These are phyloP conservation scores for Mrakia frigida DNA, from an alignment of 768 basidiomycete genomes.

Conservation along the genomic window DNA sequence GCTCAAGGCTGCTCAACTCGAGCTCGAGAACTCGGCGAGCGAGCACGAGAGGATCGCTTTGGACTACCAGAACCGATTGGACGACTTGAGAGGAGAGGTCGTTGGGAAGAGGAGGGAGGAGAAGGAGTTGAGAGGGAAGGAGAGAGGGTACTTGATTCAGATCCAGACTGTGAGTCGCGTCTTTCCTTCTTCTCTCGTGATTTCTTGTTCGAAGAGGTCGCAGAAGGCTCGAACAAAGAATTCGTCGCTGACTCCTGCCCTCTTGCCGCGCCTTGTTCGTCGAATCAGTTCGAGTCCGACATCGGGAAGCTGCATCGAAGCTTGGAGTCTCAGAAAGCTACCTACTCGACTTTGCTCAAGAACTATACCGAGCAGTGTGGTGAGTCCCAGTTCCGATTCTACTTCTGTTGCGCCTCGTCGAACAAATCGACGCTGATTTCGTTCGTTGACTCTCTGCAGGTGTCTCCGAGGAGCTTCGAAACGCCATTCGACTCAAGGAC, in stretches of 20 bases:
- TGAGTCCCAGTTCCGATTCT: background rate
- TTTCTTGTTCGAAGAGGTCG: background rate
- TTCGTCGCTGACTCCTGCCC: background rate
- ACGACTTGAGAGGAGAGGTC: conserved; percentile 21
- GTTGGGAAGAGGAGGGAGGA: conserved; percentile 16
- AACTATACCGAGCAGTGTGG: conserved; percentile 28
- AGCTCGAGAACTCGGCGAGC: conserved; percentile 25
- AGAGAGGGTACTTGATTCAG: conserved; percentile 13
- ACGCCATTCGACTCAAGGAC: conserved; percentile 21
- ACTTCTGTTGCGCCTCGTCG: background rate
- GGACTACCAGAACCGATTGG: conserved; percentile 23
- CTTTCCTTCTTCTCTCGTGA: background rate
- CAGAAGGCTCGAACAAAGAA: background rate
- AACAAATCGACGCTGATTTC: background rate
- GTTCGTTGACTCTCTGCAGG: background rate
- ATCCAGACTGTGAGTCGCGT: conserved; percentile 18
- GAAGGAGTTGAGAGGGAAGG: conserved; percentile 28
- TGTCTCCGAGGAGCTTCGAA: conserved; percentile 24
- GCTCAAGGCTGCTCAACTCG: conserved; percentile 17
- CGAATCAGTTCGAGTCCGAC: conserved; percentile 27
- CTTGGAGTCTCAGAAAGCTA: conserved; percentile 12
- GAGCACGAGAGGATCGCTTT: conserved; percentile 19
- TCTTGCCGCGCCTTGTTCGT: background rate
- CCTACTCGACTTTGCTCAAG: conserved; percentile 23
- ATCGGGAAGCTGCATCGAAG: conserved; percentile 22